A percentile compares a stretch with the other conserved stretches of the same genome.
Conservation (phyloP, 345 rosid genomes). For the Boechera retrofracta region DNA sequence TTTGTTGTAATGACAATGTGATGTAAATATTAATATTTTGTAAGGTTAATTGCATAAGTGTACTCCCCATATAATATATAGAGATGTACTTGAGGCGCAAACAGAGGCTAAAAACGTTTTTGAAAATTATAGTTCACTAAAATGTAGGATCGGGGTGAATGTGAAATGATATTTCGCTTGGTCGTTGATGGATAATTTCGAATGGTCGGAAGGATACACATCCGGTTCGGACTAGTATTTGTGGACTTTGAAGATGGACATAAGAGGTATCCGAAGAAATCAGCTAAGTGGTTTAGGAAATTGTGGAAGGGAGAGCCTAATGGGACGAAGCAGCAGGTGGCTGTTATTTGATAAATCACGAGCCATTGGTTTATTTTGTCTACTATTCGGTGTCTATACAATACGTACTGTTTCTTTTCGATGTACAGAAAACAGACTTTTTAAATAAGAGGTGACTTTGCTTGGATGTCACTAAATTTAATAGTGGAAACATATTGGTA, state of each 20-base stretch:
- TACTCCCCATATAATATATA: no score
- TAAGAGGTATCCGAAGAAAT: conserved; percentile 49
- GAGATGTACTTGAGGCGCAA: background rate
- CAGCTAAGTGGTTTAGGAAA: conserved; percentile 46
- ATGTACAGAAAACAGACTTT: background rate
- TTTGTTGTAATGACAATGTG: no score
- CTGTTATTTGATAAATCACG: conserved; percentile 29
- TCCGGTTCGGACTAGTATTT: conserved; percentile 50
- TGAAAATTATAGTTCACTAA: background rate
- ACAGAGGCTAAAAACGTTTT: background rate
- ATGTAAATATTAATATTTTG: no score
- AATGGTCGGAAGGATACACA: conserved; percentile 54
- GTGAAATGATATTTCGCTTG: conserved; percentile 53
- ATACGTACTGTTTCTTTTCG: background rate
- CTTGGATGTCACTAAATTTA: background rate
- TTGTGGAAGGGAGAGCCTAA: conserved; percentile 23
- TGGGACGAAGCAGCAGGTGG: conserved; percentile 22
- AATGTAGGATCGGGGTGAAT: conserved; percentile 47
- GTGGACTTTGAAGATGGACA: conserved; percentile 47
- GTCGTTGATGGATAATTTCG: conserved; percentile 55
- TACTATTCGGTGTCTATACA: background rate
- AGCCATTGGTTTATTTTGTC: background rate
- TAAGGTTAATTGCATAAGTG: no score
- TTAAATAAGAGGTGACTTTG: background rate
- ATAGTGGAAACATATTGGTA: background rate